phyloP scores from a whole-genome alignment of 805 yeast species.

The Candida nonsorbophila region DNA sequence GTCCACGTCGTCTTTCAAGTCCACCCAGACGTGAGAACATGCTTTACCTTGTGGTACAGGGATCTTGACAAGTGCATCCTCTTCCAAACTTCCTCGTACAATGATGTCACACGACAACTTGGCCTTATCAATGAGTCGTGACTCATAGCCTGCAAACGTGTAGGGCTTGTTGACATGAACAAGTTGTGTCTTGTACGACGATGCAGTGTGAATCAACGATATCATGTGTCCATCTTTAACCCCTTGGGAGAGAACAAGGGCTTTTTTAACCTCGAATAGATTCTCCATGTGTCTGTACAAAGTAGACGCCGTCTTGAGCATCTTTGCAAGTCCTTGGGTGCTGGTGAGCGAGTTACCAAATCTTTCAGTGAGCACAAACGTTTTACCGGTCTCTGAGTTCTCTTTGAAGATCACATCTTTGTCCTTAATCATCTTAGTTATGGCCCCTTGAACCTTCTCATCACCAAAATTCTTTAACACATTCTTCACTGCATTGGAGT shows the following conservation, averaged over 20 bases:
- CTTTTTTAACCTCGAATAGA: slow-evolving; percentile 43
- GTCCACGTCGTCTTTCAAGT: slow-evolving; percentile 57
- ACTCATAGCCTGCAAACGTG: slow-evolving; percentile 60
- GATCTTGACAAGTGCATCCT: slow-evolving; percentile 9
- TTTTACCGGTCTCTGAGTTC: slow-evolving; percentile 31
- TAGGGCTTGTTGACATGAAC: slow-evolving; percentile 53
- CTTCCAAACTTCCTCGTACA: slow-evolving; percentile 13
- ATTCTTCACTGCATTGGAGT: slow-evolving; percentile 39
- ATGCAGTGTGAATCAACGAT: slow-evolving; percentile 50
- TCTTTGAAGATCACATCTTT: slow-evolving; percentile 51
- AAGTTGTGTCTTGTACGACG: slow-evolving; percentile 34
- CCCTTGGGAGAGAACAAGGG: slow-evolving; percentile 48
- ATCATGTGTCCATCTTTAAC: slow-evolving; percentile 62
- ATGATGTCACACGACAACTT: slow-evolving; percentile 63
- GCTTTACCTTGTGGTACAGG: slow-evolving; percentile 58
- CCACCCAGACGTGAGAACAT: slow-evolving; percentile 70
- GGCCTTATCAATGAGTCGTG: slow-evolving; percentile 67
- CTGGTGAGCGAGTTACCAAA: slow-evolving; percentile 2
- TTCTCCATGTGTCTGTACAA: slow-evolving; percentile 42
- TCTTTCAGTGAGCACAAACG: slow-evolving; percentile 53
- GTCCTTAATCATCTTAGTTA: slow-evolving; percentile 46
- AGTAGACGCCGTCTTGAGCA: slow-evolving; percentile 29
- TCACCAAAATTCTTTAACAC: slow-evolving; percentile 44
- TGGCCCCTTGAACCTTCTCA: slow-evolving; percentile 43
- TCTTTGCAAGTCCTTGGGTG: not conserved